These are phyloP conservation scores for Thecaphora frezii DNA, from an alignment of 1,284 basidiomycete genomes.

Conservation along the genomic window DNA sequence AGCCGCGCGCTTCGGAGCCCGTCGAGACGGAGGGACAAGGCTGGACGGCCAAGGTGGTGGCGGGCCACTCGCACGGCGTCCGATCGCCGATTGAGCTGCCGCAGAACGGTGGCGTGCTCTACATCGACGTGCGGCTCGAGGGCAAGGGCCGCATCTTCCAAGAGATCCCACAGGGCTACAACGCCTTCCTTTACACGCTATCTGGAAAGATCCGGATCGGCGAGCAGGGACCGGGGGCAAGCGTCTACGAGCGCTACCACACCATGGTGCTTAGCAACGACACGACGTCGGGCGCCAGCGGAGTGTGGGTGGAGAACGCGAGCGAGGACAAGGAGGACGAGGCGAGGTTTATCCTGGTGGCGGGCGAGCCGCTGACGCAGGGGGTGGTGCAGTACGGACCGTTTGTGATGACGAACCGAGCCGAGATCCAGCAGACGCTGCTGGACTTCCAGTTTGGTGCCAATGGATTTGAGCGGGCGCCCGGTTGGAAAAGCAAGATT, in stretches of 20 bases:
- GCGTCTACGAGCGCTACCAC: constrained; percentile 67
- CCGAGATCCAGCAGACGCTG: constrained; percentile 81
- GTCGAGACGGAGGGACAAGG: constrained; percentile 71
- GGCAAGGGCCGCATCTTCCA: constrained; percentile 76
- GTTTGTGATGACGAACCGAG: constrained; percentile 74
- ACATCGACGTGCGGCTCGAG: constrained; percentile 76
- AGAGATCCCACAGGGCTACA: constrained; percentile 68
- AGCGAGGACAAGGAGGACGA: constrained; percentile 11
- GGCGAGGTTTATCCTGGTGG: constrained; percentile 62
- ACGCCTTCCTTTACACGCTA: constrained; percentile 60
- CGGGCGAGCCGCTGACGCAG: constrained; percentile 87
- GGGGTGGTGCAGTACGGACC: constrained; percentile 79
- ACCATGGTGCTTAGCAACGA: constrained; percentile 68
- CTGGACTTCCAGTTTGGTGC: constrained; percentile 75
- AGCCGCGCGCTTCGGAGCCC: constrained; percentile 72
- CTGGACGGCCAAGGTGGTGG: constrained; percentile 76
- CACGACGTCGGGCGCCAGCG: constrained; percentile 63
- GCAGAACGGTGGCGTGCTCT: constrained; percentile 79
- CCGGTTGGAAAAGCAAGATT: constrained; percentile 82
- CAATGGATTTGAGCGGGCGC: constrained; percentile 90
- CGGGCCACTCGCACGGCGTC: constrained; percentile 80
- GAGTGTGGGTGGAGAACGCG: constrained; percentile 66
- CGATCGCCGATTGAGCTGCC: constrained; percentile 84
- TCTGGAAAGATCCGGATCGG: constrained; percentile 63
- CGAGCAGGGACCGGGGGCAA: constrained; percentile 27